Percentiles rank a stretch among this genome's conserved stretches.
Conservation (phyloP, 768 basidiomycete species). For the Mycena filopes region DNA sequence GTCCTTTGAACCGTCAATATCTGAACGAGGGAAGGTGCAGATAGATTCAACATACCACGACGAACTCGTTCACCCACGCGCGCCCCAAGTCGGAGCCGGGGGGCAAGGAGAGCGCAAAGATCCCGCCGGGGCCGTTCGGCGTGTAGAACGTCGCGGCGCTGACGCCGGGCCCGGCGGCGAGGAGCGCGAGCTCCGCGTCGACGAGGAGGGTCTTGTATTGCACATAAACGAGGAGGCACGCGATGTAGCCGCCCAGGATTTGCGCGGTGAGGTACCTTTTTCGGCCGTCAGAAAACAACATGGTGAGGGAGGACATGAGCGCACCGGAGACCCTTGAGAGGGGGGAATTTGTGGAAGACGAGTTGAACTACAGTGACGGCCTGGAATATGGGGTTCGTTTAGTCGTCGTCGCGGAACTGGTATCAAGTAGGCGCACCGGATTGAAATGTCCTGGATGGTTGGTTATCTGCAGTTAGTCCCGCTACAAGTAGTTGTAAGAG, state of each 20-base stretch:
- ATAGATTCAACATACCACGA: slow-evolving; percentile 59
- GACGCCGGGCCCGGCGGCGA: slow-evolving; percentile 39
- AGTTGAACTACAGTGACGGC: slow-evolving; percentile 61
- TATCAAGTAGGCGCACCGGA: slow-evolving; percentile 52
- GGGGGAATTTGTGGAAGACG: slow-evolving; percentile 66
- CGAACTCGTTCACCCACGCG: slow-evolving; percentile 67
- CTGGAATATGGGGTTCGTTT: background rate
- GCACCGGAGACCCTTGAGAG: slow-evolving; percentile 61
- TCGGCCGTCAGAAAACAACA: background rate
- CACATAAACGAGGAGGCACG: slow-evolving; percentile 66
- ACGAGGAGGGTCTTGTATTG: slow-evolving; percentile 67
- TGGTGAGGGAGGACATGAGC: slow-evolving; percentile 1
- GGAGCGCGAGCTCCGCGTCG: slow-evolving; percentile 45
- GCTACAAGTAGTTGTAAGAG: background rate
- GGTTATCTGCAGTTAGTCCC: background rate
- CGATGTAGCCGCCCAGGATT: slow-evolving; percentile 72
- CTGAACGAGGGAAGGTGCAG: no score
- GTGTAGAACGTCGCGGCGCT: slow-evolving; percentile 41
- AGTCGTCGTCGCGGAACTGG: background rate
- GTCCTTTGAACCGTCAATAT: slow-evolving; percentile 41
- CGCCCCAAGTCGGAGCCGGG: slow-evolving; percentile 57
- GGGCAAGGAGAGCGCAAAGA: slow-evolving; percentile 60
- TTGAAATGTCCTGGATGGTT: slow-evolving; percentile 58
- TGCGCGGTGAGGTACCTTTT: slow-evolving; percentile 73
- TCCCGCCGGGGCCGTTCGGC: slow-evolving; percentile 58